Conservation (phyloP, 140 eudicot genomes). For the Stevia rebaudiana region DNA sequence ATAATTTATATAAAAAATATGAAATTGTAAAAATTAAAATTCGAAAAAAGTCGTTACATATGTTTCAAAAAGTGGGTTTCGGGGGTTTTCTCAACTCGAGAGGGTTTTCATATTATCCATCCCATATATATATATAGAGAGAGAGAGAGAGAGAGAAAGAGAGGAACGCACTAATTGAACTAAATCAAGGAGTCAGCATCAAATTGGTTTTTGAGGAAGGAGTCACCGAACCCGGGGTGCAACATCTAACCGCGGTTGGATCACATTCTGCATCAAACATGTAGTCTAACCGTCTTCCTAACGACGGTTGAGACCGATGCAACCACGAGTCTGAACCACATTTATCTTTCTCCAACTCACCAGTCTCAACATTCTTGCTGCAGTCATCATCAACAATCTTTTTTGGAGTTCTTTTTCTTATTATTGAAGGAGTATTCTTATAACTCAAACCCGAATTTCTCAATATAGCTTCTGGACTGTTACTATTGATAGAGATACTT, state of each 20-base stretch:
- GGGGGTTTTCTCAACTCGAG: too few relatives aligned
- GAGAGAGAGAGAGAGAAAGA: background rate
- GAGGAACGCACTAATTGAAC: conserved; percentile 26
- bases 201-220: conserved; percentile 35
- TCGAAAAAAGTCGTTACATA: too few relatives aligned
- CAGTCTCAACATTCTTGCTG: conserved; percentile 7
- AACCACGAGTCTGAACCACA: conserved; percentile 22
- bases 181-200: conserved; percentile 44
- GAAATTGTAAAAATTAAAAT: too few relatives aligned
- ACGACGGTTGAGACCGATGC: conserved; percentile 28
- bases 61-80: too few relatives aligned
- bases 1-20: too few relatives aligned
- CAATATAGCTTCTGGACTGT: conserved; percentile 66
- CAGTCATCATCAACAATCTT: conserved; percentile 17
- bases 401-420: conserved; percentile 50
- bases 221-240: conserved; percentile 47
- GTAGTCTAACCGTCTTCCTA: conserved; percentile 65
- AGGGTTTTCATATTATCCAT: too few relatives aligned
- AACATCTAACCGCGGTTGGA: conserved; percentile 35
- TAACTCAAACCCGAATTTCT: conserved; percentile 72
- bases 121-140: background rate
- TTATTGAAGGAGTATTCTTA: conserved; percentile 70
- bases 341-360: conserved; percentile 13
- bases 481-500: conserved; percentile 25
- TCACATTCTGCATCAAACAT: conserved; percentile 68